These are phyloP conservation scores for Stephania yunnanensis DNA, from an alignment of 164 flowering plant species.

Conservation along the genomic window DNA sequence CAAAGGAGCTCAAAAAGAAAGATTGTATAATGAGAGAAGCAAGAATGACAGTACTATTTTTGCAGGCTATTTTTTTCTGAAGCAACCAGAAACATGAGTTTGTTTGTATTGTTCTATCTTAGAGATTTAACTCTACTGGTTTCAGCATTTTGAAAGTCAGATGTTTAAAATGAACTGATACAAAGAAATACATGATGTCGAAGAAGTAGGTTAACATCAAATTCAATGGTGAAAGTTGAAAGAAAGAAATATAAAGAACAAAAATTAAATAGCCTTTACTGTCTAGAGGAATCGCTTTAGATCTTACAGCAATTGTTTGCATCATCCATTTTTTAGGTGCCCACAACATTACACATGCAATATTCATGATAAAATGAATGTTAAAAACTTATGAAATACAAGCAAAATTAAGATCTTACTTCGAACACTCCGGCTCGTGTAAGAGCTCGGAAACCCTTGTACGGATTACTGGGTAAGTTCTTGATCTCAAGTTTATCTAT, in stretches of 20 bases:
- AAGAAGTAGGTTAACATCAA: neutral
- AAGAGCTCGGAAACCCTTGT: slow-evolving; percentile 88
- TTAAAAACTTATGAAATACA: neutral
- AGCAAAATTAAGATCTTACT: slow-evolving; percentile 52
- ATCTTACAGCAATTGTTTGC: neutral
- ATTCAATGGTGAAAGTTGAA: neutral
- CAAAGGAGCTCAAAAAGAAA: too few species aligned
- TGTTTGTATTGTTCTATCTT: too few species aligned
- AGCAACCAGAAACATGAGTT: too few species aligned
- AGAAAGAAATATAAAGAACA: neutral
- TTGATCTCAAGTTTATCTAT: slow-evolving; percentile 69
- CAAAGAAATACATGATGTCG: neutral
- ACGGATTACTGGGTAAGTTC: slow-evolving; percentile 53
- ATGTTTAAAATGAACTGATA: neutral
- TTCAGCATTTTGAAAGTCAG: neutral
- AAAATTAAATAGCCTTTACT: too few species aligned
- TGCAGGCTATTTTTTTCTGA: too few species aligned
- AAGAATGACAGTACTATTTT: too few species aligned
- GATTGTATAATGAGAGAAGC: too few species aligned
- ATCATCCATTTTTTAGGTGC: too few species aligned
- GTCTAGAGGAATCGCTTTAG: neutral
- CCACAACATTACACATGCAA: neutral
- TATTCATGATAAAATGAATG: neutral
- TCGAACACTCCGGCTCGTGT: slow-evolving; percentile 79
- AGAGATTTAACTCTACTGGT: neutral